These are phyloP conservation scores for Pichia nakasei DNA, from an alignment of 805 yeast genomes.

Conservation along the genomic window DNA sequence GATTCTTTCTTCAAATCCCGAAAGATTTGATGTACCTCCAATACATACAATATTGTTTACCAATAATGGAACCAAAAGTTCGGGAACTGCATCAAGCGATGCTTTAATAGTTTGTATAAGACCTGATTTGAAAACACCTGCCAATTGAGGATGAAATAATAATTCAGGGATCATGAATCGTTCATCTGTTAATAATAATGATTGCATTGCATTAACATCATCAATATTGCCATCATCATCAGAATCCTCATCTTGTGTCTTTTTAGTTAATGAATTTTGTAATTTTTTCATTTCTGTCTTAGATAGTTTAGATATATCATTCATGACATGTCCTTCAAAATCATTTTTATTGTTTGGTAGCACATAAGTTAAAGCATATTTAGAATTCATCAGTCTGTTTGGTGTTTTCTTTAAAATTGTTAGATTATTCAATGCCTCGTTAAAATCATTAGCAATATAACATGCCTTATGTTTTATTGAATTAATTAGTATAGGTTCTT, in stretches of 20 bases:
- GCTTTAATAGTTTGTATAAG: slow-evolving; percentile 63
- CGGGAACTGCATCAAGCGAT: slow-evolving; percentile 62
- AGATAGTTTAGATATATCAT: slow-evolving; percentile 11
- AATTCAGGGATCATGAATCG: slow-evolving; percentile 83
- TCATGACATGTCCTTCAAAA: slow-evolving; percentile 50
- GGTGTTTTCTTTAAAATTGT: slow-evolving; percentile 18
- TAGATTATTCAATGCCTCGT: slow-evolving; percentile 19
- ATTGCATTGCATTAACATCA: slow-evolving; percentile 35
- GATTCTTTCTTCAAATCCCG: slow-evolving; percentile 58
- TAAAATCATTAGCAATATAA: slow-evolving; percentile 56
- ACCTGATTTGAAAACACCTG: slow-evolving; percentile 74
- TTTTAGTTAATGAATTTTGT: slow-evolving; percentile 49
- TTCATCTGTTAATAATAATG: slow-evolving; percentile 68
- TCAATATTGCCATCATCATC: slow-evolving; percentile 13
- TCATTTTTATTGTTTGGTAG: slow-evolving; percentile 84
- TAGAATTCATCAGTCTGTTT: slow-evolving; percentile 15
- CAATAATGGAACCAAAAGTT: slow-evolving; percentile 61
- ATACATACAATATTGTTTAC: slow-evolving; percentile 69
- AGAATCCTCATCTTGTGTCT: slow-evolving; percentile 67
- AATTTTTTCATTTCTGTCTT: slow-evolving; percentile 13
- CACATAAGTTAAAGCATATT: slow-evolving; percentile 55
- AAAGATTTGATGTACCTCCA: slow-evolving; percentile 75
- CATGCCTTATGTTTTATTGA: slow-evolving; percentile 75
- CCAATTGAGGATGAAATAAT: slow-evolving; percentile 75
- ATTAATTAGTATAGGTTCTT: slow-evolving; percentile 78